Base-by-base conservation (phyloP, 495 filamentous ascomycete genomes). In the Sordaria brevicollis region DNA sequence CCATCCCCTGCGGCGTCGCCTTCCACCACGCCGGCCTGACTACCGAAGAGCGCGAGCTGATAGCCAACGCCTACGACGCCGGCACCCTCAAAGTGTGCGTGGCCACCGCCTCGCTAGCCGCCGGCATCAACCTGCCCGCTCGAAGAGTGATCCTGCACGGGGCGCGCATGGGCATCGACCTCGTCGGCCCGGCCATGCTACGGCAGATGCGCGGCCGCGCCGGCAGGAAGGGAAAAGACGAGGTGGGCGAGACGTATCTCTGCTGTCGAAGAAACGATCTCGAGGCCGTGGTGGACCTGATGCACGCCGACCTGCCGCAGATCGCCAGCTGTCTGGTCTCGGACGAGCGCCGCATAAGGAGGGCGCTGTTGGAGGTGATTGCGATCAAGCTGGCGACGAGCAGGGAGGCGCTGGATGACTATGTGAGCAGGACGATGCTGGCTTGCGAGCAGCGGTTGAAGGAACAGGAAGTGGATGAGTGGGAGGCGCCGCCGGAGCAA, bases 191-290 rank as follows among this genome's bases (percentile, higher is more conserved):
- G 3, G 87, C 92, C 29, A 91, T 93, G 88, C 80, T 93, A 84
- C 87, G 91, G 39, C 92, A 95, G 79, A 95, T 94, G 92, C 88
- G 91, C 73, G 92, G 92, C 13, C 86, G 92, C 69, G 92, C 92
- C 29, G 92, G 92, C 33, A 88, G 92, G 69, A 93, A 93, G 76
- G 92, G 92, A 13, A 93, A 93, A 71, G 92, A 94, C 69, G 90
- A 92, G 31, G 79, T 90, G 57, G 92, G 92, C 6, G 92, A 94
- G 80, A 93, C 90, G 21, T 94, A 91, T 75, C 79, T 95, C 4
- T 92, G 91, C 70, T 93, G 91, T 73, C 85, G 88, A 19, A 86
- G 86, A 71, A 78, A 81, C n/a, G 92, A 94, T 73, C 74, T 94
- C 38, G 87, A 90, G 74, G 86, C 83, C 3, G 90, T 92, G 5